Conservation (phyloP, 768 basidiomycete genomes). For the button mushroom (Agaricus bisporus) region DNA sequence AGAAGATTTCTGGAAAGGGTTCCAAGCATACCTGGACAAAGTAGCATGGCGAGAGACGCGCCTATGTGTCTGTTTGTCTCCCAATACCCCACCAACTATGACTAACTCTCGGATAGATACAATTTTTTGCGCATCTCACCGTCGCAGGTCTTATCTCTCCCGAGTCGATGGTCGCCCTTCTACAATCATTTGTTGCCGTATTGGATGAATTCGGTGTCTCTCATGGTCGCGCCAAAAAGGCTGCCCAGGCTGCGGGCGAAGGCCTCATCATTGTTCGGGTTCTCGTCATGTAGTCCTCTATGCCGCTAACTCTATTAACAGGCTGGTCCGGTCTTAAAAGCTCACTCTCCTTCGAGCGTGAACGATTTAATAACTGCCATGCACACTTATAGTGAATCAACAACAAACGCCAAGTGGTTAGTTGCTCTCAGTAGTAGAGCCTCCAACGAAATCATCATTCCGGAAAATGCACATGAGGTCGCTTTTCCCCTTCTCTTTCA, state of each 20-base stretch:
- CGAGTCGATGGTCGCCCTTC: constrained; percentile 72
- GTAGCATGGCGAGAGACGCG: constrained; percentile 88
- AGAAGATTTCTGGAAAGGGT: constrained; percentile 89
- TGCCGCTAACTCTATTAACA: constrained; percentile 21
- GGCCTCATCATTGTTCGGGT: constrained; percentile 64
- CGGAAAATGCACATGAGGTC: constrained; percentile 62
- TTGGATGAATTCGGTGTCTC: constrained; percentile 88
- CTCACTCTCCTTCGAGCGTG: constrained; percentile 51
- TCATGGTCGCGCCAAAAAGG: constrained; percentile 75
- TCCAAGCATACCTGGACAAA: constrained; percentile 84
- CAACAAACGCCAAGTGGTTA: constrained; percentile 50
- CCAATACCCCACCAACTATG: neutral
- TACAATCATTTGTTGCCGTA: constrained; percentile 81
- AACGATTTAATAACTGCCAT: constrained; percentile 68
- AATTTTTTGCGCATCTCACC: constrained; percentile 88
- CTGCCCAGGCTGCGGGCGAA: constrained; percentile 77
- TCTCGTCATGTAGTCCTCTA: neutral
- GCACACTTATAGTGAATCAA: constrained; percentile 62
- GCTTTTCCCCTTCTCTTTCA: constrained; percentile 9
- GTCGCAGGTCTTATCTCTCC: constrained; percentile 68
- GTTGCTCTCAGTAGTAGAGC: constrained; percentile 57
- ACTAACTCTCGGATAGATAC: constrained; percentile 50
- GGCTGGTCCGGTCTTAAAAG: constrained; percentile 66
- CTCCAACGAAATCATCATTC: constrained; percentile 33
- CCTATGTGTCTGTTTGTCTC: constrained; percentile 59